Evolutionary conservation across 805 yeast species (phyloP).

Genomic region (Yarrowia porcina): DNA sequence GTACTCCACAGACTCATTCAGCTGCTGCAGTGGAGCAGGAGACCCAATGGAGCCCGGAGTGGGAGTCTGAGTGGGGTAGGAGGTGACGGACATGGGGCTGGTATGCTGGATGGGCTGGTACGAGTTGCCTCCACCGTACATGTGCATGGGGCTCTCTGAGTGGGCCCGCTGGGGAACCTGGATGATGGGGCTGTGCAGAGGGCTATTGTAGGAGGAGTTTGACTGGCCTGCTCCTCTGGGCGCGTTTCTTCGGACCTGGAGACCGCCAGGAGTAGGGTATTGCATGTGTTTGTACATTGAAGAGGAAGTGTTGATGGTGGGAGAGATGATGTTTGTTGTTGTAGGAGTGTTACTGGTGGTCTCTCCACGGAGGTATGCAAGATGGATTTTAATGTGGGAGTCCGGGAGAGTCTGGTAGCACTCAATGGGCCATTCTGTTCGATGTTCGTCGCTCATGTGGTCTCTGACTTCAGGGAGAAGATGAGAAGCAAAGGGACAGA

Average conservation of each 20-base stretch:
- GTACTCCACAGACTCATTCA: constrained; percentile 9
- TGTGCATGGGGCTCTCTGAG: constrained; percentile 12
- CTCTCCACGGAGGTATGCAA: constrained; percentile 16
- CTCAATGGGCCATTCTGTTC: constrained; percentile 2
- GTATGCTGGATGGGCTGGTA: constrained; percentile 7
- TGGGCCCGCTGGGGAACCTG: constrained; percentile 5
- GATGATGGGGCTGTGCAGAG: background rate
- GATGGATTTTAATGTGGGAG: background rate
- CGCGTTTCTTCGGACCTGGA: constrained; percentile 11
- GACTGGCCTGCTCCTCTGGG: constrained; percentile 15
- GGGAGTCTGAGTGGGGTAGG: constrained; percentile 19
- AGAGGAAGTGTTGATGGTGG: background rate
- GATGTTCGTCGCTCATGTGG: constrained; percentile 17
- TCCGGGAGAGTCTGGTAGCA: background rate
- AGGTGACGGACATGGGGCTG: background rate
- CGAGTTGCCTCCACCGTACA: background rate
- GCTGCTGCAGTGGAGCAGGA: constrained; percentile 20
- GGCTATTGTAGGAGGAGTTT: constrained; percentile 5
- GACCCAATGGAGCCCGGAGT: constrained; percentile 18
- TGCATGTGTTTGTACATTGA: background rate
- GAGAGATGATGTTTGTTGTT: too few relatives aligned
- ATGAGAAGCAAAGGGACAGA: background rate
- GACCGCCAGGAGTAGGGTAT: background rate
- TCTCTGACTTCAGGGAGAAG: background rate
- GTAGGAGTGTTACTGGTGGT: background rate